phyloP scores from a whole-genome alignment of 2,329 filamentous ascomycete genomes.

The Gyromitra esculenta region DNA sequence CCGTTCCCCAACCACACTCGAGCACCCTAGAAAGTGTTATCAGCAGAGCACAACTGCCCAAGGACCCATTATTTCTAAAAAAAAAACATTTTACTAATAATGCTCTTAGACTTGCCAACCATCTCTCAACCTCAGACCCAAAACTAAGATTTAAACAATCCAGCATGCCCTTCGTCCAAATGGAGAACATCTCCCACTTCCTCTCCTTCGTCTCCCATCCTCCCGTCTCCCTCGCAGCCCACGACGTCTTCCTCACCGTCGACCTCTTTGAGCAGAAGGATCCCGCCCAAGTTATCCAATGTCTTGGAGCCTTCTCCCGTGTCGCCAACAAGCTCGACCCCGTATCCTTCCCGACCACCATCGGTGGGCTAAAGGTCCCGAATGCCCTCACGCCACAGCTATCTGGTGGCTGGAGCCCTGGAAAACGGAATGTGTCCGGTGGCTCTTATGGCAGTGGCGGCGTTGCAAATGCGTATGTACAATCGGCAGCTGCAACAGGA shows the following conservation, averaged over 20 bases:
- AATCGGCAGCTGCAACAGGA: conserved; percentile 61
- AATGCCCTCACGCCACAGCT: conserved; percentile 54
- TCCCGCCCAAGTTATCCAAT: conserved; percentile 93
- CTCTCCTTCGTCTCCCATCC: conserved; percentile 84
- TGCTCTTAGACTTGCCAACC: conserved; percentile 76
- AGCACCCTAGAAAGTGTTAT: not conserved
- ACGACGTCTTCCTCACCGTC: conserved; percentile 96
- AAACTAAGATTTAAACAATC: conserved; percentile 82
- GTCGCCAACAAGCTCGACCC: conserved; percentile 80
- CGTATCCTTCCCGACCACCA: conserved; percentile 74
- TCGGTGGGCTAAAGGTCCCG: conserved; percentile 72
- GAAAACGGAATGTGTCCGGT: conserved; percentile 43
- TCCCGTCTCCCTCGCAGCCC: conserved; percentile 86
- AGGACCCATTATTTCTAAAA: not conserved
- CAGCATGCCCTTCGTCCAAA: conserved; percentile 96
- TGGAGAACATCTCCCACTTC: conserved; percentile 99
- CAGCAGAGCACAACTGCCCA: not conserved
- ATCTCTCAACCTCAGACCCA: conserved; percentile 79
- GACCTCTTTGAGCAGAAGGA: conserved; percentile 96
- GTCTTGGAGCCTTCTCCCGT: conserved; percentile 88
- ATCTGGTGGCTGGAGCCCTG: conserved; percentile 47
- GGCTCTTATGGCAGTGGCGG: conserved; percentile 36
- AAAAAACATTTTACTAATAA: conserved; percentile 55
- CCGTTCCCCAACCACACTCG: not conserved
- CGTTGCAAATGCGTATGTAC: conserved; percentile 62